Evolutionary conservation across 2,329 filamentous ascomycete species (phyloP).

Genomic region (Botryotinia globosa): DNA sequence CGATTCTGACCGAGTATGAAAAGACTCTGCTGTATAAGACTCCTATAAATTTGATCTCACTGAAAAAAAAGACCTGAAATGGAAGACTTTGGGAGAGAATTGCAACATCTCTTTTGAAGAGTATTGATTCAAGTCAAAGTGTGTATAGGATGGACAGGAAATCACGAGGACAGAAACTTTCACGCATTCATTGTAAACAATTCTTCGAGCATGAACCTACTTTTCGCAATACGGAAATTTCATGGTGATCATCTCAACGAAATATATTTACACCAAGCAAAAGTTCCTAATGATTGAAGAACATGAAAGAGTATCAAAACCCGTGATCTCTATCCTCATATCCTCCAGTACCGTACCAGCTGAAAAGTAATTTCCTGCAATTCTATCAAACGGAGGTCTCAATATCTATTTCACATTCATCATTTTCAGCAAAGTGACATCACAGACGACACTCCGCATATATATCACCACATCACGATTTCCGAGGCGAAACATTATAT

Average conservation of each 20-base stretch:
- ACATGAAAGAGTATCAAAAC: neutral
- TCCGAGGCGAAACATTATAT: too few species aligned
- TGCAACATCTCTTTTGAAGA: too few species aligned
- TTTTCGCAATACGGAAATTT: accelerated
- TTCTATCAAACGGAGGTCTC: neutral
- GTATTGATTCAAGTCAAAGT: too few species aligned
- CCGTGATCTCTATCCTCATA: neutral
- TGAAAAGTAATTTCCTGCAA: neutral
- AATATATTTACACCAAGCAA: too few species aligned
- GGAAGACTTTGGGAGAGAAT: too few species aligned
- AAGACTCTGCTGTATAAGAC: accelerated
- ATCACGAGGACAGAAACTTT: too few species aligned
- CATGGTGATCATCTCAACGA: too few species aligned
- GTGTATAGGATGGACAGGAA: too few species aligned
- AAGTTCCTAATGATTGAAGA: neutral
- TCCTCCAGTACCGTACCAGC: neutral
- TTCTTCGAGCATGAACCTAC: neutral
- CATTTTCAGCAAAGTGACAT: too few species aligned
- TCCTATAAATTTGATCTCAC: accelerated
- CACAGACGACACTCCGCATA: too few species aligned
- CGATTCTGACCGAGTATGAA: accelerated
- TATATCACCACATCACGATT: too few species aligned
- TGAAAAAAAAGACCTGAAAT: neutral
- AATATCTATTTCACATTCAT: neutral
- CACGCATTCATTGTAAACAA: neutral